These are phyloP conservation scores for Cornus kousa DNA, from an alignment of 148 eudicot species.

Conservation along the genomic window DNA sequence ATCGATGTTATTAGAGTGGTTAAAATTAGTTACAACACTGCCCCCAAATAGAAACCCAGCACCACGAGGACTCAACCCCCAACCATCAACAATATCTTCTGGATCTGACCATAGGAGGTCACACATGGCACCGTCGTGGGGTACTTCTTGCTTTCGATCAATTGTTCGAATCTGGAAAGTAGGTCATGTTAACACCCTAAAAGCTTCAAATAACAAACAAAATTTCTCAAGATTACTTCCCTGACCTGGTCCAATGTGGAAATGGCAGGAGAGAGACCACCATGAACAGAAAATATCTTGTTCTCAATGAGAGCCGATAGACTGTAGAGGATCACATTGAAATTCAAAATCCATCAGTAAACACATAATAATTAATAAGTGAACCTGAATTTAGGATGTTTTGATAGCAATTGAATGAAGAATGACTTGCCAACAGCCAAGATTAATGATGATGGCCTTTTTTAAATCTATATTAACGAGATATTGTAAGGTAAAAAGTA, in stretches of 20 bases:
- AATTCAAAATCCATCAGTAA: slow-evolving; percentile 4
- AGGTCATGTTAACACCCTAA: slow-evolving; percentile 5
- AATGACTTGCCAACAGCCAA: neutral
- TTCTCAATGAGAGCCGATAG: slow-evolving; percentile 94
- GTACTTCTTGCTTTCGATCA: slow-evolving; percentile 95
- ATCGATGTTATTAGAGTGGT: slow-evolving; percentile 74
- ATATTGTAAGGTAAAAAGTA: neutral
- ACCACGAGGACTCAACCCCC: slow-evolving; percentile 98
- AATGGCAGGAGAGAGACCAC: slow-evolving; percentile 89
- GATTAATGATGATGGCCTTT: neutral
- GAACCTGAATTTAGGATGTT: neutral
- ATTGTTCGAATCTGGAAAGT: slow-evolving; percentile 73
- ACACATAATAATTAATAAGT: neutral
- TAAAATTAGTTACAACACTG: slow-evolving; percentile 62
- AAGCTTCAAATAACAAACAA: neutral
- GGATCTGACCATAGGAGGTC: slow-evolving; percentile 99
- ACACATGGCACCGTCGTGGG: slow-evolving; percentile 97
- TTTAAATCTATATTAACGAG: neutral
- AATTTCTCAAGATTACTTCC: slow-evolving; percentile 1
- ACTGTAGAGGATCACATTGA: slow-evolving; percentile 37
- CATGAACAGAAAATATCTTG: slow-evolving; percentile 88
- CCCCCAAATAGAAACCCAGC: slow-evolving; percentile 91
- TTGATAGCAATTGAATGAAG: neutral
- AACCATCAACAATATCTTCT: slow-evolving; percentile 78
- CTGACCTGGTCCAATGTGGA: slow-evolving; percentile 82